Evolutionary conservation across 1,284 basidiomycete species (phyloP), one percentile per base, ranked within the genome.

Genomic region (Ceratorhiza oryzae-sativae): DNA sequence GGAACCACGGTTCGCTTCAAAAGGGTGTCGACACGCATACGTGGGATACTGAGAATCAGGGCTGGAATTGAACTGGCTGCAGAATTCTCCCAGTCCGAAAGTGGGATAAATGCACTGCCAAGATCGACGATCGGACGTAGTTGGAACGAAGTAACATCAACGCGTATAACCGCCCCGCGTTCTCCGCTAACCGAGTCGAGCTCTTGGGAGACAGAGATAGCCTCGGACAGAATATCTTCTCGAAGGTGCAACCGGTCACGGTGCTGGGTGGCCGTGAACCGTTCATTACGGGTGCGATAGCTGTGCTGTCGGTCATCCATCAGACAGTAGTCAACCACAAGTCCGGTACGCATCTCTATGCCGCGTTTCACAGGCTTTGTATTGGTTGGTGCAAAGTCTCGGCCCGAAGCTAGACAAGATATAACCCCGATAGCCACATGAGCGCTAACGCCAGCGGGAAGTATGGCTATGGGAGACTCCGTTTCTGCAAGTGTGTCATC

Each of bases 381-480:
- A 75, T 91, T 89, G 0, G 84, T 80, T 0, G 92, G 91, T 73
- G 92, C 92, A 59, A 94, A 84, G 77, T 95, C 94, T 41, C 85
- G 85, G 20, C 90, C 87, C 4, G 92, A 92, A 46, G 93, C 77
- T 72, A 92, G 88, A 10, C 91, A 76, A 53, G 89, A 87, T 58
- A 92, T 81, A n/a, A 85, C 84, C 0, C 84, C 87, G 34, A 94
- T 75, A 0, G 90, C 85, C 36, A 90, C 41, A n/a, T 88, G 86
- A 18, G 84, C 77, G 12, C 84, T 82, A 30, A 90, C 76, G 1
- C 92, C 91, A 18, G 82, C 78, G 3, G 88, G 87, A 27, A 89
- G 79, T 55, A 79, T 79, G 61, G 84, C 82, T 12, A 86, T 77
- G 56, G 82, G 75, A 76, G 81, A 27, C 46, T 73, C 71, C 62